phyloP scores from a whole-genome alignment of 768 basidiomycete genomes.

The Termitomyces eurrhizus region DNA sequence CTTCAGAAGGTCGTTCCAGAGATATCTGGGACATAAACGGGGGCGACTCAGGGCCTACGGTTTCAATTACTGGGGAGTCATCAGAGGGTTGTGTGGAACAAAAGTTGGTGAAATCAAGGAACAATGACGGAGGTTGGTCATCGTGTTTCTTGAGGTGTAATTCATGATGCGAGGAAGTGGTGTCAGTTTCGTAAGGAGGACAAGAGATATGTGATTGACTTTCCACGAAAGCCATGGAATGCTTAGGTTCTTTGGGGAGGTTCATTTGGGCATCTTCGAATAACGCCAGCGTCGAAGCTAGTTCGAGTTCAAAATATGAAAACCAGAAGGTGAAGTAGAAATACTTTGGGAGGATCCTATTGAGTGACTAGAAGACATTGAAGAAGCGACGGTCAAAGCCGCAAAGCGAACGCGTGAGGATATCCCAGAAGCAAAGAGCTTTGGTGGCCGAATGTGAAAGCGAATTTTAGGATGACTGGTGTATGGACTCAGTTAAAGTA shows the following conservation, averaged over 20 bases:
- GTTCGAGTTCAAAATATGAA: background rate
- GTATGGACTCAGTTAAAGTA: background rate
- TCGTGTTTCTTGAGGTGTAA: constrained; percentile 8
- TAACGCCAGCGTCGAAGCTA: constrained; percentile 1
- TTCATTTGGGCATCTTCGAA: background rate
- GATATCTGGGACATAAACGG: constrained; percentile 5
- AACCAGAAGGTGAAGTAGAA: background rate
- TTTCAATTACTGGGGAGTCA: constrained; percentile 7
- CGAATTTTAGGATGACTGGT: constrained; percentile 6
- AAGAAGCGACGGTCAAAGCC: background rate
- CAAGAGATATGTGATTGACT: constrained; percentile 4
- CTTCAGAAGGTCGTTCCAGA: constrained; percentile 12
- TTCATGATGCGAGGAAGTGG: background rate
- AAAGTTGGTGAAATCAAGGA: constrained; percentile 11
- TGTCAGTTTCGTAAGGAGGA: constrained; percentile 11
- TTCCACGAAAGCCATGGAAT: background rate
- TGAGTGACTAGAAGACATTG: constrained; percentile 4
- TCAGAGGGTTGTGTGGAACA: background rate
- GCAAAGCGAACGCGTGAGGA: background rate
- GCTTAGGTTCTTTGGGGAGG: background rate
- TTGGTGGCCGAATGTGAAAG: background rate
- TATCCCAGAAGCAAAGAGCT: background rate
- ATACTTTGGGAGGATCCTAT: background rate
- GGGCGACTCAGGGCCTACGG: background rate
- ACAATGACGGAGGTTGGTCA: constrained; percentile 10